A percentile compares a stretch with the other conserved stretches of the same genome.
Conservation (phyloP, 2,329 filamentous ascomycete genomes). For the Sarocladium strictum region DNA sequence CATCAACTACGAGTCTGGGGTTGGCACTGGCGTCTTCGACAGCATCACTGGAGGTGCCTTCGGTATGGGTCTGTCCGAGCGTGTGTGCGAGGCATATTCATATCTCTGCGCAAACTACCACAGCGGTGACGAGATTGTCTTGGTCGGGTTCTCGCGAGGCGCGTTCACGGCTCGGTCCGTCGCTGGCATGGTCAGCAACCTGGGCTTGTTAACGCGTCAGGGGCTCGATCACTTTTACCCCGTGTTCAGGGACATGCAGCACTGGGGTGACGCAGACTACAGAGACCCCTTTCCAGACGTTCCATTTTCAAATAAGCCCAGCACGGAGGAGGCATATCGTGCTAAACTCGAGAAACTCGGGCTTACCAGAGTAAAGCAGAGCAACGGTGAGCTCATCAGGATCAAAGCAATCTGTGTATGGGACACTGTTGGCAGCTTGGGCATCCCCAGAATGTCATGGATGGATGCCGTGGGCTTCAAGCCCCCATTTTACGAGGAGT, state of each 20-base stretch:
- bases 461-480: constrained; percentile 40
- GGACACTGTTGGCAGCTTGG: constrained; percentile 38
- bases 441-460: constrained; percentile 39
- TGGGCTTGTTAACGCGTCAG: constrained; percentile 23
- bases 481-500: constrained; percentile 32
- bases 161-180: constrained; percentile 39
- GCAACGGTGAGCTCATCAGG: constrained; percentile 36
- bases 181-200: constrained; percentile 9
- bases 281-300: constrained; percentile 39
- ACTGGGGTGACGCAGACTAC: constrained; percentile 41
- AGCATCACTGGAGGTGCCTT: constrained; percentile 48
- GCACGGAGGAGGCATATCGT: constrained; percentile 39
- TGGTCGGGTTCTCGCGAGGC: constrained; percentile 52
- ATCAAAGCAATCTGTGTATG: constrained; percentile 41
- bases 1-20: constrained; percentile 55
- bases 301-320: constrained; percentile 44
- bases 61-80: constrained; percentile 46
- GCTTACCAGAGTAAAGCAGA: constrained; percentile 36
- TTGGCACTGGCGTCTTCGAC: constrained; percentile 49
- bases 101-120: constrained; percentile 58
- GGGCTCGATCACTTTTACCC: constrained; percentile 50
- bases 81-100: constrained; percentile 38
- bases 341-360: constrained; percentile 36
- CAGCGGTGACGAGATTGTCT: constrained; percentile 49
- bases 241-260: constrained; percentile 51